Conservation (phyloP, 208 protist genomes). For the Tritrichomonas musculus region DNA sequence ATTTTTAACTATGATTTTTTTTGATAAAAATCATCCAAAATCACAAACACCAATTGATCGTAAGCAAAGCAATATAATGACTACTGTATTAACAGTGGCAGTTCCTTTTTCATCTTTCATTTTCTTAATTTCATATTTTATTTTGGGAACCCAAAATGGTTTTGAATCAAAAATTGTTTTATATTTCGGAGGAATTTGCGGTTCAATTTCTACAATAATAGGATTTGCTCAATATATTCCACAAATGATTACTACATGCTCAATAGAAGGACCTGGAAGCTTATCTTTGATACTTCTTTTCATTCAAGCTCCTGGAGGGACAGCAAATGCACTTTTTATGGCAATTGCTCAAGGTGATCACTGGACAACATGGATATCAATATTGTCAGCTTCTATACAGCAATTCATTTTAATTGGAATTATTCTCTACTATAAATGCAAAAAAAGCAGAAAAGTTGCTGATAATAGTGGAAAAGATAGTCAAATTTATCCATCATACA, state of each 20-base stretch:
- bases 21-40: neutral
- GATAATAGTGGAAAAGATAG: no score
- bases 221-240: neutral
- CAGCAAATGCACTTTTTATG: neutral
- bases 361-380: constrained; percentile 13
- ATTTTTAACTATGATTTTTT: neutral
- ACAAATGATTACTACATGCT: neutral
- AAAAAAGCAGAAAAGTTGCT: no score
- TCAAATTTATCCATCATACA: no score
- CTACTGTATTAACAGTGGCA: neutral
- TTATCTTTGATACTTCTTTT: neutral
- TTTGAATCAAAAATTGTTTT: neutral
- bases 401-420: neutral
- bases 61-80: neutral
- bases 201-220: neutral
- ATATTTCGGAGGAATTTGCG: neutral
- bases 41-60: no score
- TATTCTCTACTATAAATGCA: neutral
- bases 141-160: neutral
- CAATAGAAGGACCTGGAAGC: neutral
- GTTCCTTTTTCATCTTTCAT: neutral
- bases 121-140: neutral
- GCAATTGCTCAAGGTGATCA: neutral
- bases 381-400: neutral
- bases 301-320: neutral